A percentile compares a stretch with the other conserved stretches of the same genome.
These are phyloP conservation scores for Biancaea sappan DNA, from an alignment of 306 rosid species.

Conservation along the genomic window DNA sequence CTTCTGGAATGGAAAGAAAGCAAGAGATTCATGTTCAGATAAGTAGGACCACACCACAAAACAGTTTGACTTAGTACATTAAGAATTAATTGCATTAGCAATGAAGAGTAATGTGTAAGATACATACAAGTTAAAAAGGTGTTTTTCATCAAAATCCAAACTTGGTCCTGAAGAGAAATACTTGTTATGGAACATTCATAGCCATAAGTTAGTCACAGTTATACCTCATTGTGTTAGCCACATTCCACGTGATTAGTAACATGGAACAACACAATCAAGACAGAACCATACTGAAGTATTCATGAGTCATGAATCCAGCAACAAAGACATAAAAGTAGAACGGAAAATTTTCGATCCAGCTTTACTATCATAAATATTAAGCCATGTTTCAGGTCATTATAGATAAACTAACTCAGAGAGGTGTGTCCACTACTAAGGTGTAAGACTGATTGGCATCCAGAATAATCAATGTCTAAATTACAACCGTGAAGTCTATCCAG, in stretches of 20 bases:
- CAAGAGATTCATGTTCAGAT: neutral
- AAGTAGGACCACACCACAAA: neutral
- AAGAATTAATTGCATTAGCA: neutral
- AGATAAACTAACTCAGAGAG: neutral
- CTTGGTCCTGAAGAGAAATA: neutral
- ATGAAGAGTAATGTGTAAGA: neutral
- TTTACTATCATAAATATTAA: neutral
- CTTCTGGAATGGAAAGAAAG: neutral
- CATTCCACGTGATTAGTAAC: neutral
- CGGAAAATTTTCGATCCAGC: neutral
- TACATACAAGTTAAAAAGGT: neutral
- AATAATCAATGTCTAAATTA: neutral
- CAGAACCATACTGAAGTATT: neutral
- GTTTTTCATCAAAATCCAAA: neutral
- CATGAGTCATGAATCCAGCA: neutral
- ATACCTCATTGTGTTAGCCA: neutral
- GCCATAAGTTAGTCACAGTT: neutral
- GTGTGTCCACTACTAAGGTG: neutral
- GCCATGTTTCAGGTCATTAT: constrained; percentile 3
- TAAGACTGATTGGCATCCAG: neutral
- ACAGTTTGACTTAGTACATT: neutral
- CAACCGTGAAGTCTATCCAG: neutral
- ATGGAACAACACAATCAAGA: neutral
- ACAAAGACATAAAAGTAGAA: neutral
- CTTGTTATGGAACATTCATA: neutral